A percentile compares a stretch with the other conserved stretches of the same genome.
Conservation (phyloP, 345 rosid species). For the Acer yangbiense region DNA sequence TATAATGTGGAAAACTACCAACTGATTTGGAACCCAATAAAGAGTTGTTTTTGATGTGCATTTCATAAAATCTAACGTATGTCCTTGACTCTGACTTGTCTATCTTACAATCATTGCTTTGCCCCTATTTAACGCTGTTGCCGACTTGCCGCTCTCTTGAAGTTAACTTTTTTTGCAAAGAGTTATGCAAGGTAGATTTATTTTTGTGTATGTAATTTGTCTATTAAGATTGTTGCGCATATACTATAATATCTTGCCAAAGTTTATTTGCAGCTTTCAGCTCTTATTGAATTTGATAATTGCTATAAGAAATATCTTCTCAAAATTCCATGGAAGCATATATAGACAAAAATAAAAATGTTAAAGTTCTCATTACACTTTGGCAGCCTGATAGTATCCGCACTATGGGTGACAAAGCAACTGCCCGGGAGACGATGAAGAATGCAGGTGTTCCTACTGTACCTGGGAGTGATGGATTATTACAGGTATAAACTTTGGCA, state of each 20-base stretch:
- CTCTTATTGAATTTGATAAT: background rate
- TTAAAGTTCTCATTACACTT: slow-evolving; percentile 8
- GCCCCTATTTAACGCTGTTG: background rate
- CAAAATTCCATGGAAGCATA: slow-evolving; percentile 1
- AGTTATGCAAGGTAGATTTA: background rate
- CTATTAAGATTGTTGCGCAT: background rate
- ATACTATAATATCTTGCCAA: background rate
- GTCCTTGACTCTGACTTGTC: background rate
- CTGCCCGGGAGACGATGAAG: slow-evolving; percentile 99
- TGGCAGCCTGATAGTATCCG: slow-evolving; percentile 96
- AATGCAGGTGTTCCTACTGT: slow-evolving; percentile 98
- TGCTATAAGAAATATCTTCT: background rate
- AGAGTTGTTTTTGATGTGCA: background rate
- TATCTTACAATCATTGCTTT: background rate
- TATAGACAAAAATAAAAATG: background rate
- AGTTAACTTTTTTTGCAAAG: background rate
- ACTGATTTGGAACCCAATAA: background rate
- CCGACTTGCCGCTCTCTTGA: background rate
- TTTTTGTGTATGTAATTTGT: background rate
- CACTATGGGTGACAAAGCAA: slow-evolving; percentile 97
- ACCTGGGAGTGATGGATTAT: slow-evolving; percentile 95
- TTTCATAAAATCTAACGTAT: background rate
- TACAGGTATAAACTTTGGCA: slow-evolving; percentile 52
- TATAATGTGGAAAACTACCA: background rate
- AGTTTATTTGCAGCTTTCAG: background rate